phyloP scores from a whole-genome alignment of 2,329 filamentous ascomycete species.

The Xylariaceae sp. region DNA sequence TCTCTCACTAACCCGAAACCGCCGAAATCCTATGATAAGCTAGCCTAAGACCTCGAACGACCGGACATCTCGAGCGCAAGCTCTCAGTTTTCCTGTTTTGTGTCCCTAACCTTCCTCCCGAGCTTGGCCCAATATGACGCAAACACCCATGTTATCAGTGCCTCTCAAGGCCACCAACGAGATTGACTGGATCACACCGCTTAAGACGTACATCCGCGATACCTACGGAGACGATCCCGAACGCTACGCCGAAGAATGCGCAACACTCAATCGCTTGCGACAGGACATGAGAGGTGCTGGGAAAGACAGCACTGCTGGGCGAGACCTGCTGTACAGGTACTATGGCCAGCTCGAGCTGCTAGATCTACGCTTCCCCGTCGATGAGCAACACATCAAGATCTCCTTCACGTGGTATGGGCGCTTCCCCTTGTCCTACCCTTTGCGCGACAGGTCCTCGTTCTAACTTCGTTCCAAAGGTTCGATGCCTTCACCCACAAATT shows the following conservation, averaged over 20 bases:
- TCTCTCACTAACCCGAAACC: not conserved
- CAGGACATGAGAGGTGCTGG: constrained; percentile 99
- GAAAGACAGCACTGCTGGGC: constrained; percentile 91
- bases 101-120: constrained; percentile 14
- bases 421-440: constrained; percentile 10
- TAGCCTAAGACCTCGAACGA: constrained; percentile 12
- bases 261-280: constrained; percentile 87
- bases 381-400: constrained; percentile 99
- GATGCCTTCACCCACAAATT: constrained; percentile 99
- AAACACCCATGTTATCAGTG: constrained; percentile 93
- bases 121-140: constrained; percentile 62
- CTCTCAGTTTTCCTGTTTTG: constrained; percentile 17
- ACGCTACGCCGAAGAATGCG: constrained; percentile 93
- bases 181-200: constrained; percentile 93
- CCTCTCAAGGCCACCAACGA: constrained; percentile 94
- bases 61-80: constrained; percentile 20
- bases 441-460: constrained; percentile 18
- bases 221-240: constrained; percentile 97
- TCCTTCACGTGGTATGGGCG: constrained; percentile 86
- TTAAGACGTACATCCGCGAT: constrained; percentile 91
- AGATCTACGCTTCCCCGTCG: constrained; percentile 93
- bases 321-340: constrained; percentile 94
- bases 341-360: constrained; percentile 96
- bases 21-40: constrained; percentile 21
- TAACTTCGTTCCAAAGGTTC: constrained; percentile 67